phyloP scores from a whole-genome alignment of 2,329 filamentous ascomycete genomes.

The Pseudofabraea citricarpa region DNA sequence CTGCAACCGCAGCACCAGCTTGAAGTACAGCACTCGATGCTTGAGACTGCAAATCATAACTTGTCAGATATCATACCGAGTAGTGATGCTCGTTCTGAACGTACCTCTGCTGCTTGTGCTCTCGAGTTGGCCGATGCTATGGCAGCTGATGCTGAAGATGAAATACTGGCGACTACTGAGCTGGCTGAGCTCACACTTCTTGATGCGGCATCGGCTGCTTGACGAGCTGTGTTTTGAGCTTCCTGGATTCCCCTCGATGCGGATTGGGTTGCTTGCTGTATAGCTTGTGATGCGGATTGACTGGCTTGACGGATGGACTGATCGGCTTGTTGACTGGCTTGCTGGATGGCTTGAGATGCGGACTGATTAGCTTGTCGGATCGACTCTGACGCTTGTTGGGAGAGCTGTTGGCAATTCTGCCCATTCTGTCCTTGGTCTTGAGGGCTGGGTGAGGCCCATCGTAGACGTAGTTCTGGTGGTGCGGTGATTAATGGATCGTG shows the following conservation, averaged over 20 bases:
- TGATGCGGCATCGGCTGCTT: neutral
- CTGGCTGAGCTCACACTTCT: neutral
- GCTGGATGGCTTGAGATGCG: neutral
- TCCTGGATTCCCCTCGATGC: neutral
- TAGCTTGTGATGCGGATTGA: neutral
- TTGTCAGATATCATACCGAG: no score
- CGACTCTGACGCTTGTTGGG: neutral
- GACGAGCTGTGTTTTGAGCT: neutral
- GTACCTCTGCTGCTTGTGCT: neutral
- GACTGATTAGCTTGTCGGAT: neutral
- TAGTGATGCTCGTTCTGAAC: no score
- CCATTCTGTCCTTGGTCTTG: neutral
- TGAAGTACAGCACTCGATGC: slow-evolving; percentile 20
- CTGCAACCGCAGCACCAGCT: slow-evolving; percentile 22
- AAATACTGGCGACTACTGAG: neutral
- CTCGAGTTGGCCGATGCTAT: neutral
- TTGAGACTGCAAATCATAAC: slow-evolving; percentile 13
- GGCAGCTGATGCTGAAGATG: neutral
- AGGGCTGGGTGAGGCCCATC: neutral
- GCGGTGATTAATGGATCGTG: neutral
- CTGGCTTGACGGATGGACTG: neutral
- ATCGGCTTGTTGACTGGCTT: neutral
- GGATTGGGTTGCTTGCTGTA: neutral
- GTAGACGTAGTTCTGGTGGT: neutral
- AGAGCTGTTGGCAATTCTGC: neutral